Conservation (phyloP, 192 early-diverging fungal genomes). For the Chytriomyces sp. region DNA sequence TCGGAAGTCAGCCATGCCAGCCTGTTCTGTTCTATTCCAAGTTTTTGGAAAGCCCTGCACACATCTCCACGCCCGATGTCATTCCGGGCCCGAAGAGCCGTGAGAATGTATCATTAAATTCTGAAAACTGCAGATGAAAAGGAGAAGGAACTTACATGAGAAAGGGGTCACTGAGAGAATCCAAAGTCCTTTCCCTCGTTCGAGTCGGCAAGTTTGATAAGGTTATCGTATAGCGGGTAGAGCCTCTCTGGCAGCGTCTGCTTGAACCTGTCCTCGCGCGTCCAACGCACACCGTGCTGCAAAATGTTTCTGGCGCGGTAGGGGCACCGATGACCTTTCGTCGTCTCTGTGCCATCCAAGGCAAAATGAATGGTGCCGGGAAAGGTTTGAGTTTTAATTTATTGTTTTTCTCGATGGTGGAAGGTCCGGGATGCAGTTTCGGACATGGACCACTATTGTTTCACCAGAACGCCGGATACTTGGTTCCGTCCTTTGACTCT, state of each 20-base stretch:
- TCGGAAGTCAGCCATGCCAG: background rate
- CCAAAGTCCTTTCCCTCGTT: slow-evolving; percentile 23
- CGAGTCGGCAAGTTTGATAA: slow-evolving; percentile 36
- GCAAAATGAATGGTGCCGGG: slow-evolving; percentile 45
- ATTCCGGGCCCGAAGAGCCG: too few species aligned
- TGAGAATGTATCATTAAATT: too few species aligned
- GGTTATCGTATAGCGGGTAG: slow-evolving; percentile 39
- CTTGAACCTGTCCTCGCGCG: slow-evolving; percentile 40
- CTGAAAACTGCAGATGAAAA: too few species aligned
- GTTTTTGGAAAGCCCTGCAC: too few species aligned
- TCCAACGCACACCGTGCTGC: slow-evolving; percentile 57
- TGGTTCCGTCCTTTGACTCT: too few species aligned
- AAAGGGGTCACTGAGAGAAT: slow-evolving; percentile 12
- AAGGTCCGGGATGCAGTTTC: too few species aligned
- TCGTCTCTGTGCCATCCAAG: slow-evolving; percentile 53
- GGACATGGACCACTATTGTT: too few species aligned
- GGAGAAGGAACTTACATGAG: too few species aligned
- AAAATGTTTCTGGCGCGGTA: slow-evolving; percentile 50
- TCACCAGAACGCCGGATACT: too few species aligned
- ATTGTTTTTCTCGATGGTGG: too few species aligned
- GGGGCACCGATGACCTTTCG: slow-evolving; percentile 41
- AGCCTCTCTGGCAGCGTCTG: slow-evolving; percentile 40
- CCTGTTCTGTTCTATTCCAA: background rate
- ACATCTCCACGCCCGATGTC: too few species aligned
- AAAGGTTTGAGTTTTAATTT: too few species aligned